Base-by-base conservation (phyloP, 176 grass and related monocot genomes). In the Urochloa ruziziensis region DNA sequence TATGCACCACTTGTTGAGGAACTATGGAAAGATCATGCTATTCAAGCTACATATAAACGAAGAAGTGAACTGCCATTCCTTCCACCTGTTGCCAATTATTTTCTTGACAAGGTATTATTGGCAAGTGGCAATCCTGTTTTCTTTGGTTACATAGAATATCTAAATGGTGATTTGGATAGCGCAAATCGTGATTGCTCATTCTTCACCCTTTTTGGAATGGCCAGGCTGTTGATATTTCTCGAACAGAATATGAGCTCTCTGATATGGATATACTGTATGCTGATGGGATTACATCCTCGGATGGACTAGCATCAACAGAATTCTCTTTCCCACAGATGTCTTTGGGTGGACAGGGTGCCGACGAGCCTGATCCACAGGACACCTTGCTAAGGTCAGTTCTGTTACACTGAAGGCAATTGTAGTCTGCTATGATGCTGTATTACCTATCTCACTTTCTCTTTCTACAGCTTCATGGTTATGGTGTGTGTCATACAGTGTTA, bases 1-100 rank as follows among this genome's bases (percentile, higher is more conserved):
- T 90, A 99, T 83, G 97, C 97, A 6, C 97, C 97, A 30, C 72
- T 94, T 33, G 97, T 99, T 73, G 97, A 99, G 74, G 93, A 99
- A 83, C 46, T 99, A 85, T 96, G 97, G 97, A 96, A 96, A 86
- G 87, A 94, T 89, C 76, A 85, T 87, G 93, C 93, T 77, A 96
- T 99, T 87, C 97, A 96, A 91, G 89, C 93, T 68, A 94, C 97
- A 58, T 96, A 89, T 85, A 90, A 34, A 83, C 69, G 91, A 67
- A 92, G 84, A 83, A 90, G 67, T 67, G 93, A 98, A 81, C 75
- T 98, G 21, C 77, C 48, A 0, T 91, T 86, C 56, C 89, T 98
- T 57, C 93, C 93, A 19, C 76, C 62, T 52, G 77, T 75, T 78
- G 93, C 85, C 83, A 92, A 83, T 86, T 98, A 96, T 86, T 98